phyloP scores from a whole-genome alignment of 2,329 filamentous ascomycete species.

The Tolypocladium paradoxum region DNA sequence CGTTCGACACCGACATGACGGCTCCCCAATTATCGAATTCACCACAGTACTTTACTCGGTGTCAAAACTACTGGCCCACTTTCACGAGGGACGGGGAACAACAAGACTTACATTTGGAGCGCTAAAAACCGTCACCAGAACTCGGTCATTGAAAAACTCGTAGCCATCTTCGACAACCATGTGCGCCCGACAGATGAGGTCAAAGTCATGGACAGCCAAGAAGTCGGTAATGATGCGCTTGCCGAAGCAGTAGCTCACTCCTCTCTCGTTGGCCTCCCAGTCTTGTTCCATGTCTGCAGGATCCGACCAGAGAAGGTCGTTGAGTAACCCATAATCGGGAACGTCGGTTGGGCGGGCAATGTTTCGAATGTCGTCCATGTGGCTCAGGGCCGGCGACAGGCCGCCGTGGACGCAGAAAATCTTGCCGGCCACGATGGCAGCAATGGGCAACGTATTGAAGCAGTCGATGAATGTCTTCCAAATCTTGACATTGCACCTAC shows the following conservation, averaged over 20 bases:
- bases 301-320: constrained; percentile 94
- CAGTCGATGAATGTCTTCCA: constrained; percentile 98
- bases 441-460: constrained; percentile 92
- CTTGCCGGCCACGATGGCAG: constrained; percentile 92
- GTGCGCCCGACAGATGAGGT: constrained; percentile 91
- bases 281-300: constrained; percentile 96
- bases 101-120: constrained; percentile 74
- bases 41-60: constrained; percentile 68
- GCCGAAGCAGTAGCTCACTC: constrained; percentile 96
- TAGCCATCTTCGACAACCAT: constrained; percentile 99
- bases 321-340: constrained; percentile 88
- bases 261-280: constrained; percentile 95
- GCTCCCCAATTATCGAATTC: constrained; percentile 99
- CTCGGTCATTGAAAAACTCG: constrained; percentile 93
- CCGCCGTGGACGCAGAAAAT: constrained; percentile 97
- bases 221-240: constrained; percentile 98
- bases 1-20: constrained; percentile 93
- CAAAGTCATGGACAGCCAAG: constrained; percentile 87
- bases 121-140: constrained; percentile 93
- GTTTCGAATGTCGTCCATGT: constrained; percentile 97
- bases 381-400: constrained; percentile 78
- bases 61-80: constrained; percentile 14
- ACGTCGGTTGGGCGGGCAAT: constrained; percentile 95
- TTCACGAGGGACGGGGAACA: neutral
- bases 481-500: constrained; percentile 89